Evolutionary conservation across 495 filamentous ascomycete species (phyloP).

Genomic region (Filosporella fistucella): DNA sequence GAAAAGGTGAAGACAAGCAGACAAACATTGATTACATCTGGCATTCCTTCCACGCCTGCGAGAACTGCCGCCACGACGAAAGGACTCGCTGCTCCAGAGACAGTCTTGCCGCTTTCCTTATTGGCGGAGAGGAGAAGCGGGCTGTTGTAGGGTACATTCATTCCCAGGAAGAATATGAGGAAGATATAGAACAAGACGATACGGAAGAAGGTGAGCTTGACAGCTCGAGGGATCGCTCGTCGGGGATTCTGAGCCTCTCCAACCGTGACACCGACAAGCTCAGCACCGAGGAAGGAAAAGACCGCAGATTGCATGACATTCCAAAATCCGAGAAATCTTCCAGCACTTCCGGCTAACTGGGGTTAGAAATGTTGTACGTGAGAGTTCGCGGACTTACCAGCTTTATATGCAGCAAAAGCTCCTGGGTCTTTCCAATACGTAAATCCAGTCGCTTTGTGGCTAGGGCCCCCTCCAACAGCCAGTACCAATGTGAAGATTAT

Average conservation of each 20-base stretch:
- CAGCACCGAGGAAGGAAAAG: constrained; percentile 81
- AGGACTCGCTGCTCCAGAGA: constrained; percentile 58
- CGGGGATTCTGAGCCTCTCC: constrained; percentile 70
- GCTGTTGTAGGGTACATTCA: constrained; percentile 58
- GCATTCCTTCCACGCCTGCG: constrained; percentile 59
- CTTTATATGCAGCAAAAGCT: constrained; percentile 58
- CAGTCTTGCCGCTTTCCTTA: constrained; percentile 34
- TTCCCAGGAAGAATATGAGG: constrained; percentile 64
- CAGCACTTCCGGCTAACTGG: constrained; percentile 35
- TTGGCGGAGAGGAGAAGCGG: constrained; percentile 44
- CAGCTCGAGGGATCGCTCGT: constrained; percentile 61
- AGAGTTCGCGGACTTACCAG: constrained; percentile 2
- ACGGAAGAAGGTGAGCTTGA: constrained; percentile 65
- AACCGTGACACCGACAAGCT: constrained; percentile 74
- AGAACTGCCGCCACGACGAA: constrained; percentile 59
- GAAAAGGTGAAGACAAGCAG: constrained; percentile 64
- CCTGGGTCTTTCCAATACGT: constrained; percentile 66
- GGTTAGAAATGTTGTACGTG: neutral
- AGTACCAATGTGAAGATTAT: constrained; percentile 26
- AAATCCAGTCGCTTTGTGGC: constrained; percentile 45
- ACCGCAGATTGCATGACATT: constrained; percentile 69
- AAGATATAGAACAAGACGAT: constrained; percentile 70
- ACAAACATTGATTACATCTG: constrained; percentile 70
- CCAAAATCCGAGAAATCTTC: constrained; percentile 73
- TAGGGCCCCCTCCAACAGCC: constrained; percentile 28